A percentile compares a stretch with the other conserved stretches of the same genome.
These are phyloP conservation scores for Kazachstania martiniae DNA, from an alignment of 805 yeast species.

Conservation along the genomic window DNA sequence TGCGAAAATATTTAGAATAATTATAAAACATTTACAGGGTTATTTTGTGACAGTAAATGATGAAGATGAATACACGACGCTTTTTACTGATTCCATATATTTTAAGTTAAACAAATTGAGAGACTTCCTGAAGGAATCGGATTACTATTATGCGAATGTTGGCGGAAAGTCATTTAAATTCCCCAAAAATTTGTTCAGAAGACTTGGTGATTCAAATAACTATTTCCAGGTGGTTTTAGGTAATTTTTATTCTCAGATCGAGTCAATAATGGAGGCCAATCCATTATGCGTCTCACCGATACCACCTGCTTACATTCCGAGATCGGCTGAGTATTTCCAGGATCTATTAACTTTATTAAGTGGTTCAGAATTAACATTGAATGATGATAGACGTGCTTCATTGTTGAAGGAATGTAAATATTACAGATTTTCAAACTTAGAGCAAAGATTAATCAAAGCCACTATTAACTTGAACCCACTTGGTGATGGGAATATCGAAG, in stretches of 20 bases:
- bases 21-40: constrained; percentile 67
- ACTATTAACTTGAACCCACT: constrained; percentile 4
- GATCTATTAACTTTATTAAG: constrained; percentile 44
- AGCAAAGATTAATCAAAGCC: constrained; percentile 36
- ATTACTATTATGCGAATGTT: constrained; percentile 40
- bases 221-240: constrained; percentile 55
- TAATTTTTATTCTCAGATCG: constrained; percentile 39
- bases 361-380: constrained; percentile 41
- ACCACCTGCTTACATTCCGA: constrained; percentile 39
- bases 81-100: constrained; percentile 63
- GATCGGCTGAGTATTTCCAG: constrained; percentile 43
- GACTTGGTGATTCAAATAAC: constrained; percentile 66
- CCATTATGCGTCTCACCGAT: constrained; percentile 55
- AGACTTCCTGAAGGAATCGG: constrained; percentile 36
- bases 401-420: constrained; percentile 62
- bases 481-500: constrained; percentile 29
- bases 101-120: constrained; percentile 51
- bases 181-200: constrained; percentile 40
- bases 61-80: constrained; percentile 47
- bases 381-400: constrained; percentile 43
- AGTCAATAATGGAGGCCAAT: no score
- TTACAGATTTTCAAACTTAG: constrained; percentile 63
- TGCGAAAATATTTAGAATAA: constrained; percentile 53
- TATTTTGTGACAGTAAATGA: constrained; percentile 47
- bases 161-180: constrained; percentile 53